These are phyloP conservation scores for Stachybotrys chlorohalonatus DNA, from an alignment of 2,329 filamentous ascomycete genomes.

Conservation along the genomic window DNA sequence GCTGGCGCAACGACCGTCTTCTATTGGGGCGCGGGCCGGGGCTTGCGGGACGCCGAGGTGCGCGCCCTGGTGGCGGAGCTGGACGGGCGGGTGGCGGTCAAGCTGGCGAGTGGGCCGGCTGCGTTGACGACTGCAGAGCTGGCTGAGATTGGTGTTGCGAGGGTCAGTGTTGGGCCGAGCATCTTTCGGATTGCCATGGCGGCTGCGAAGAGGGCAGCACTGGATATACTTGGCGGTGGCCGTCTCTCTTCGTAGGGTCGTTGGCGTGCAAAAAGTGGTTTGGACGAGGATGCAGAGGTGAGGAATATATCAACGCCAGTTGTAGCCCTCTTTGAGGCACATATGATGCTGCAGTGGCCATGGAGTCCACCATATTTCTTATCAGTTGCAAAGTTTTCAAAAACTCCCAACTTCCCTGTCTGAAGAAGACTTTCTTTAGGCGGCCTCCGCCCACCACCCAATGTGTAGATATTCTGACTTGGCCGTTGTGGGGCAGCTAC, in stretches of 20 bases:
- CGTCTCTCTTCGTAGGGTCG: background rate
- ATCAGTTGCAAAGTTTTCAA: background rate
- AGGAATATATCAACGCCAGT: too few species aligned
- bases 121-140: slow-evolving; percentile 34
- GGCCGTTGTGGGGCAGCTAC: too few species aligned
- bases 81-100: slow-evolving; percentile 39
- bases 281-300: too few species aligned
- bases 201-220: slow-evolving; percentile 23
- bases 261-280: too few species aligned
- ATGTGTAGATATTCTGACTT: too few species aligned
- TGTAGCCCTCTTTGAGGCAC: too few species aligned
- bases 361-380: too few species aligned
- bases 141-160: slow-evolving; percentile 39
- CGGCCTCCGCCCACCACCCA: background rate
- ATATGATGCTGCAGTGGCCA: too few species aligned
- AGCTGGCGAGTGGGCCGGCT: slow-evolving; percentile 24
- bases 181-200: slow-evolving; percentile 32
- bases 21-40: slow-evolving; percentile 40
- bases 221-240: slow-evolving; percentile 18
- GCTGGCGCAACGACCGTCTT: slow-evolving; percentile 52
- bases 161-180: slow-evolving; percentile 45
- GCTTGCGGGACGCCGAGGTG: slow-evolving; percentile 37
- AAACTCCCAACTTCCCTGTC: slow-evolving; percentile 5
- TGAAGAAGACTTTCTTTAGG: slow-evolving; percentile 1
- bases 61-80: slow-evolving; percentile 36